Evolutionary conservation across 2,329 filamentous ascomycete genomes (phyloP).

Genomic region (Fonsecaea pedrosoi): DNA sequence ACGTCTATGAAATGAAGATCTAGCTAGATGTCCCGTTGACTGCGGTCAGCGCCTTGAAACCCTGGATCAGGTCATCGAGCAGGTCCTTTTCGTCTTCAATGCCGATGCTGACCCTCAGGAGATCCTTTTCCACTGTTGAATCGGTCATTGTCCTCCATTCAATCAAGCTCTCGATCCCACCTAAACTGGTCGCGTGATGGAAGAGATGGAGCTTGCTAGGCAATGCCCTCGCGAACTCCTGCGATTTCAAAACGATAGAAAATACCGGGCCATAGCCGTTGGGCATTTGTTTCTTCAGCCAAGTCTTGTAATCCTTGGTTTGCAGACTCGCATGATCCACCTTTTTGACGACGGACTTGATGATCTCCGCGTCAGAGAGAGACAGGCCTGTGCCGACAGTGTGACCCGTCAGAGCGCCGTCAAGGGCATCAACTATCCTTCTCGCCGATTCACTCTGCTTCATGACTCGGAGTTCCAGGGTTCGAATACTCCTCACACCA

Average conservation of each 20-base stretch:
- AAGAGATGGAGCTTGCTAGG: slow-evolving; percentile 83
- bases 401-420: slow-evolving; percentile 54
- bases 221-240: slow-evolving; percentile 68
- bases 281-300: slow-evolving; percentile 89
- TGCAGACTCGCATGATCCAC: slow-evolving; percentile 84
- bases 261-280: slow-evolving; percentile 90
- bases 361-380: slow-evolving; percentile 51
- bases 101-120: slow-evolving; percentile 84
- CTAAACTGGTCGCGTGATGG: slow-evolving; percentile 92
- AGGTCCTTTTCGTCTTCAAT: slow-evolving; percentile 88
- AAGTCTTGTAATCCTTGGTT: slow-evolving; percentile 66
- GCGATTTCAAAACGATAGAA: slow-evolving; percentile 69
- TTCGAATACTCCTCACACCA: slow-evolving; percentile 82
- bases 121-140: slow-evolving; percentile 68
- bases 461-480: slow-evolving; percentile 80
- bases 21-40: slow-evolving; percentile 9
- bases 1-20: background rate
- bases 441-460: slow-evolving; percentile 76
- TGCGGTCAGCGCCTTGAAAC: slow-evolving; percentile 62
- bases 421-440: slow-evolving; percentile 74
- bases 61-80: slow-evolving; percentile 73
- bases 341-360: slow-evolving; percentile 63
- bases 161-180: slow-evolving; percentile 92
- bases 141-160: slow-evolving; percentile 97
- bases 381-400: slow-evolving; percentile 48